Evolutionary conservation across 1,284 basidiomycete genomes (phyloP).

Genomic region (Takashimella tepidaria): DNA sequence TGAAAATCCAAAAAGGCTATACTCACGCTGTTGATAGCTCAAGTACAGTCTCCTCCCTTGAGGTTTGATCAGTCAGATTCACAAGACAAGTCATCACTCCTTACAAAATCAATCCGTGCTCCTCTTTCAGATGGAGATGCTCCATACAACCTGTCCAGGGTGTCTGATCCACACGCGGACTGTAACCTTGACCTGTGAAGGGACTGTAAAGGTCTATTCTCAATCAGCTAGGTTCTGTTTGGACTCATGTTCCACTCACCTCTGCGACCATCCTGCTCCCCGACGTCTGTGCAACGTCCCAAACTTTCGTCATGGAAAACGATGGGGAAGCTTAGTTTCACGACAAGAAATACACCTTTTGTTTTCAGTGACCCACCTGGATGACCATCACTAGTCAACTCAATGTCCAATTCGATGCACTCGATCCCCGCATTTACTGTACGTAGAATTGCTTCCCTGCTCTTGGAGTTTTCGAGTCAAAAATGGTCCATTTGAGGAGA

Average conservation of each 20-base stretch:
- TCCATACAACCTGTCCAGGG: slow-evolving; percentile 13
- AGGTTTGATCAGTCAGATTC: too few species aligned
- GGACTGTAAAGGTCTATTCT: slow-evolving; percentile 13
- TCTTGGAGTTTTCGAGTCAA: too few species aligned
- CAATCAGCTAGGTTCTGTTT: neutral
- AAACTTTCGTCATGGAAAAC: slow-evolving; percentile 13
- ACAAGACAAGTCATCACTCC: too few species aligned
- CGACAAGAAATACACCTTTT: too few species aligned
- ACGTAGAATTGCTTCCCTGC: slow-evolving; percentile 5
- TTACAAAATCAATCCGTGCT: slow-evolving; percentile 7
- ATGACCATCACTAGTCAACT: slow-evolving; percentile 11
- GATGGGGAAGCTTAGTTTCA: slow-evolving; percentile 4
- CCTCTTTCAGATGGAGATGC: slow-evolving; percentile 11
- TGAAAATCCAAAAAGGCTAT: too few species aligned
- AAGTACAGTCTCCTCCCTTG: too few species aligned
- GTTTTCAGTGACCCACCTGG: slow-evolving; percentile 4
- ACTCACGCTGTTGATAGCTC: too few species aligned
- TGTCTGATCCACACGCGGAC: slow-evolving; percentile 7
- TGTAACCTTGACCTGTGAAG: slow-evolving; percentile 16
- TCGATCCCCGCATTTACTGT: slow-evolving; percentile 10
- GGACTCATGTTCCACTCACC: slow-evolving; percentile 2
- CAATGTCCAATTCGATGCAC: slow-evolving; percentile 15
- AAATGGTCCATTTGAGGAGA: too few species aligned
- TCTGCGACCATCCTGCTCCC: slow-evolving; percentile 4
- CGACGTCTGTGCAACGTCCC: slow-evolving; percentile 14